Percentiles rank a stretch among this genome's conserved stretches.
phyloP scores from a whole-genome alignment of 805 yeast genomes.

The Hanseniaspora mollemarum region DNA sequence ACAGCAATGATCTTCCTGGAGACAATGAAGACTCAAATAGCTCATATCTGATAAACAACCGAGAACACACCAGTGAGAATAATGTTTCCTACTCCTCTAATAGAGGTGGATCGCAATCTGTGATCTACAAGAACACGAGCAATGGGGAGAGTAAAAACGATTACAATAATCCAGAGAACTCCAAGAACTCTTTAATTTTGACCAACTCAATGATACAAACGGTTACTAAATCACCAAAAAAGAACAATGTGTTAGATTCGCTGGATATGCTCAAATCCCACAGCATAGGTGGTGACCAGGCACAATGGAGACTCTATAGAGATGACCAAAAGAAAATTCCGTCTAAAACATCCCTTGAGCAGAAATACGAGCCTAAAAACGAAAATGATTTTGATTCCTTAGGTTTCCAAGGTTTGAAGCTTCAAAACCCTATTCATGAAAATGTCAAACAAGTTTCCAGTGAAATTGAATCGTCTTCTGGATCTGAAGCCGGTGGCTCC shows the following conservation, averaged over 20 bases:
- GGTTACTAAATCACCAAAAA: conserved; percentile 11
- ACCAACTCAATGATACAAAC: conserved; percentile 12
- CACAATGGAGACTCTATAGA: conserved; percentile 1
- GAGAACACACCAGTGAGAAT: neutral
- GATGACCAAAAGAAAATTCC: neutral
- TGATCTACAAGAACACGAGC: neutral
- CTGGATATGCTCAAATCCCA: neutral
- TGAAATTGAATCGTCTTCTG: neutral
- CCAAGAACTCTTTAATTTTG: neutral
- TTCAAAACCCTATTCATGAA: conserved; percentile 10
- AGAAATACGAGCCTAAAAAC: no score
- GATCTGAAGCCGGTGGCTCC: neutral
- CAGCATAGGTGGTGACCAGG: neutral
- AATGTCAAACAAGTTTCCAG: conserved; percentile 10
- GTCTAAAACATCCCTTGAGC: neutral
- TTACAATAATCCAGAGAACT: neutral
- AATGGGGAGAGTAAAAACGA: neutral
- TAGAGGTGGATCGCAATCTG: conserved; percentile 3
- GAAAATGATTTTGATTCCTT: neutral
- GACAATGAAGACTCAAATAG: conserved; percentile 1
- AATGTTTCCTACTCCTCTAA: neutral
- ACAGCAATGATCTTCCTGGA: conserved; percentile 12
- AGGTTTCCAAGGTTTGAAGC: neutral
- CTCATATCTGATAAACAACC: neutral
- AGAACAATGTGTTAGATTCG: neutral